Conservation (phyloP, 2,329 filamentous ascomycete genomes). For the Beauveria pseudobassiana region DNA sequence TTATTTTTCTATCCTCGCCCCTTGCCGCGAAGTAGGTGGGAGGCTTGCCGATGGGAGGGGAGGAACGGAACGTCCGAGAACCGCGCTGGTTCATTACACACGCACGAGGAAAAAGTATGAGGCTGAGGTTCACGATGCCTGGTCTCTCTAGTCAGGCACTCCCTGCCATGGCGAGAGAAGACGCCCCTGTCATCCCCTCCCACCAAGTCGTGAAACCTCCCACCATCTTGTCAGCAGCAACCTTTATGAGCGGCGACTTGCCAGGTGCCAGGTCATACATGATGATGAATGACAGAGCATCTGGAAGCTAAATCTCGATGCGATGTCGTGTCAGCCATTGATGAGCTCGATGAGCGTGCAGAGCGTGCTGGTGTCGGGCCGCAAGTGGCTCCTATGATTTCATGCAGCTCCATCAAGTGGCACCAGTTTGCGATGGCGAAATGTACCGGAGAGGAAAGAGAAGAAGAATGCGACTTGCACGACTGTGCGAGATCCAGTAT, state of each 20-base stretch:
- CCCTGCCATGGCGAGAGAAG: not conserved
- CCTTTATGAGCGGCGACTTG: not conserved
- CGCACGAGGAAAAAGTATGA: not conserved
- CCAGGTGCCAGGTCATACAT: too few relatives aligned
- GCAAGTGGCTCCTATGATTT: conserved; percentile 9
- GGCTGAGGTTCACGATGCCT: conserved; percentile 10
- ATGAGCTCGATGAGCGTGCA: not conserved
- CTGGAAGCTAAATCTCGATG: not conserved
- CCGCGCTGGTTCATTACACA: conserved; percentile 2
- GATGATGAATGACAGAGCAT: too few relatives aligned
- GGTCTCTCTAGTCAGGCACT: conserved; percentile 7
- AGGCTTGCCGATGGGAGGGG: not conserved
- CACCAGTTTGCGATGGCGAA: not conserved
- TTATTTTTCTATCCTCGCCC: not conserved
- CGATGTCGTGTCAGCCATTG: not conserved
- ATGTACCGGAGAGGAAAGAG: not conserved
- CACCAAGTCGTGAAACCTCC: not conserved
- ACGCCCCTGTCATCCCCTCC: not conserved
- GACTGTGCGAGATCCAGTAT: conserved; percentile 2
- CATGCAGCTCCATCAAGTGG: conserved; percentile 7
- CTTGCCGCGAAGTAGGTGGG: not conserved
- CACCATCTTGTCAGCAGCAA: not conserved
- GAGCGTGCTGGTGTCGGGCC: not conserved
- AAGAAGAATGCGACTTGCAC: not conserved
- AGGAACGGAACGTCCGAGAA: conserved; percentile 7